Percentiles rank a stretch among this genome's conserved stretches.
phyloP scores from a whole-genome alignment of 352 stramenopile species.

The Phytophthora foliorum region DNA sequence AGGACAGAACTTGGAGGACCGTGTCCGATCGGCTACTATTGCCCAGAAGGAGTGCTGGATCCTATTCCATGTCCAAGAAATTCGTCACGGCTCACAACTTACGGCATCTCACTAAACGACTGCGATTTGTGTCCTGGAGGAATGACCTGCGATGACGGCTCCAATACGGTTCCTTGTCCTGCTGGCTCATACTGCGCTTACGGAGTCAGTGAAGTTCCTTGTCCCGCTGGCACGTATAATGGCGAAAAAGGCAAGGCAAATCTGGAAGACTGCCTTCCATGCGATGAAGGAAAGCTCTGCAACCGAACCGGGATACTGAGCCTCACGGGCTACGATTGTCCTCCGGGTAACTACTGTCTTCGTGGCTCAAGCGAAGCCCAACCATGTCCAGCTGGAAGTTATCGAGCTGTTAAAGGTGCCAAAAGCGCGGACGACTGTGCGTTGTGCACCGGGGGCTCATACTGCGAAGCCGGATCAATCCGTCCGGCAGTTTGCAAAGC shows the following conservation, averaged over 20 bases:
- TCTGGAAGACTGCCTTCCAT: constrained; percentile 68
- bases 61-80: constrained; percentile 74
- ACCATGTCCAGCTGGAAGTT: constrained; percentile 63
- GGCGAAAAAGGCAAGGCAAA: constrained; percentile 39
- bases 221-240: constrained; percentile 75
- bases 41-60: constrained; percentile 73
- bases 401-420: constrained; percentile 43
- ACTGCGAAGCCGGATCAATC: constrained; percentile 56
- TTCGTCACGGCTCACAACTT: constrained; percentile 59
- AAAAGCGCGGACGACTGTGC: constrained; percentile 53
- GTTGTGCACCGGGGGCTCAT: constrained; percentile 67
- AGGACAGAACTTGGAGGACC: constrained; percentile 68
- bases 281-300: constrained; percentile 78
- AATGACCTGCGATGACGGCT: constrained; percentile 86
- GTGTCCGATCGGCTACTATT: constrained; percentile 83
- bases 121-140: constrained; percentile 86
- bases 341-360: constrained; percentile 78
- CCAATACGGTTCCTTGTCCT: constrained; percentile 69
- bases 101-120: constrained; percentile 64
- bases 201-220: constrained; percentile 54
- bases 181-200: constrained; percentile 67
- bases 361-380: constrained; percentile 42
- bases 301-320: constrained; percentile 73
- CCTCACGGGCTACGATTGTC: constrained; percentile 70
- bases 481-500: constrained; percentile 60